Evolutionary conservation across 169 alveolate species (phyloP).

Genomic region (Plasmodium vivax): DNA sequence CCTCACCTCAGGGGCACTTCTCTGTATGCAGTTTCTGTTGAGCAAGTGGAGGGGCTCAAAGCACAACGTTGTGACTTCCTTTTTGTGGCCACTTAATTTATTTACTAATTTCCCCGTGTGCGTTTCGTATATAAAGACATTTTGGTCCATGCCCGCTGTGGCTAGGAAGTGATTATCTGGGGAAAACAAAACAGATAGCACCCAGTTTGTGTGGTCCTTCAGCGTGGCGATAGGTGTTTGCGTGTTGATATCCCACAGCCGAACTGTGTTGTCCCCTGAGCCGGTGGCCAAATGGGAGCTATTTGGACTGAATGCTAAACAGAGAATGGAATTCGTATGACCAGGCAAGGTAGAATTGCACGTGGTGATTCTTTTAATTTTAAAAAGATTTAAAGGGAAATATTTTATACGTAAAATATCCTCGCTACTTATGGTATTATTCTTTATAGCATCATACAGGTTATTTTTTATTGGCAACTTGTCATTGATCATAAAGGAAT

Average conservation of each 20-base stretch:
- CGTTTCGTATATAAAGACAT: conserved; percentile 90
- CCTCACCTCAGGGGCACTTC: neutral
- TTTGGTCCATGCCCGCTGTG: conserved; percentile 94
- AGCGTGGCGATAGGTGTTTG: conserved; percentile 92
- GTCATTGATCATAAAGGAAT: conserved; percentile 81
- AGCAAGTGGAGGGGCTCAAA: conserved; percentile 92
- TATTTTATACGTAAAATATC: conserved; percentile 84
- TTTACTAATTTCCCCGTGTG: conserved; percentile 73
- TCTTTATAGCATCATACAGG: conserved; percentile 78
- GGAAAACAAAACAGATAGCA: conserved; percentile 91
- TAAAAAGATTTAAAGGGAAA: conserved; percentile 87
- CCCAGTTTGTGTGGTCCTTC: conserved; percentile 95
- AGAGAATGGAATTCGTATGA: conserved; percentile 91
- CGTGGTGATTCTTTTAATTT: conserved; percentile 91
- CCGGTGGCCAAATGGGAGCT: conserved; percentile 94
- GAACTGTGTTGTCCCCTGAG: conserved; percentile 94
- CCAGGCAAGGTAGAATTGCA: conserved; percentile 93
- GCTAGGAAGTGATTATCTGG: conserved; percentile 94
- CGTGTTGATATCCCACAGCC: conserved; percentile 95
- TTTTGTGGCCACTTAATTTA: conserved; percentile 71
- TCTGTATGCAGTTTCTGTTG: conserved; percentile 28
- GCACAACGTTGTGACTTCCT: conserved; percentile 87
- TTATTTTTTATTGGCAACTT: conserved; percentile 80
- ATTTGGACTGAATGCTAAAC: conserved; percentile 93
- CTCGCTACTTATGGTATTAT: conserved; percentile 83